Evolutionary conservation across 495 filamentous ascomycete genomes (phyloP).

Genomic region (Neurospora terricola): DNA sequence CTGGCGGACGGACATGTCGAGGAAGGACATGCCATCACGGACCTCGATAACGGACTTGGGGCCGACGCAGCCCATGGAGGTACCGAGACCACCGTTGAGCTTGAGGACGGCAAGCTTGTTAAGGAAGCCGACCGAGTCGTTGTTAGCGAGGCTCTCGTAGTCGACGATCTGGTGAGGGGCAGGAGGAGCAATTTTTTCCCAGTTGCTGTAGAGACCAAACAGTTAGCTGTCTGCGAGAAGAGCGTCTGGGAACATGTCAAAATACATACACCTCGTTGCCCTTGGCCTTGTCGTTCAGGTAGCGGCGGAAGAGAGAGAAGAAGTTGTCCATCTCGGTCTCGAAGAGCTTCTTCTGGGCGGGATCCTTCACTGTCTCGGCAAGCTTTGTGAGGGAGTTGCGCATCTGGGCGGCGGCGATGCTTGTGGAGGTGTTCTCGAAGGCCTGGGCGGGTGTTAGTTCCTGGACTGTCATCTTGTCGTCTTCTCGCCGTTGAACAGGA

Average conservation of each 20-base stretch:
- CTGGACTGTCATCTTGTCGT: slow-evolving; percentile 5
- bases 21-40: slow-evolving; percentile 99
- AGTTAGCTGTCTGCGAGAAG: slow-evolving; percentile 15
- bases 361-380: slow-evolving; percentile 77
- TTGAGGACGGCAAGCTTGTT: slow-evolving; percentile 98
- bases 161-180: slow-evolving; percentile 85
- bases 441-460: slow-evolving; percentile 47
- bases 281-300: slow-evolving; percentile 98
- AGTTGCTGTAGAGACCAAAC: slow-evolving; percentile 46
- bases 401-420: slow-evolving; percentile 97
- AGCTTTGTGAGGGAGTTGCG: slow-evolving; percentile 92
- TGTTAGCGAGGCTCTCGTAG: slow-evolving; percentile 76
- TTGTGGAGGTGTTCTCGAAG: slow-evolving; percentile 98
- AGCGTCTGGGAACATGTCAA: neutral
- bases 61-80: slow-evolving; percentile 98
- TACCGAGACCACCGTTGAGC: slow-evolving; percentile 98
- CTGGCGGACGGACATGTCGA: slow-evolving; percentile 96
- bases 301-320: slow-evolving; percentile 92
- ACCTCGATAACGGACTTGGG: slow-evolving; percentile 99
- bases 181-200: slow-evolving; percentile 91
- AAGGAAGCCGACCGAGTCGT: slow-evolving; percentile 83
- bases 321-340: slow-evolving; percentile 99
- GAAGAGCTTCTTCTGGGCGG: slow-evolving; percentile 79
- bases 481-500: neutral
- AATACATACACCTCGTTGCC: slow-evolving; percentile 66